Conservation (phyloP, 1,284 basidiomycete species). For the Malassezia psittaci region DNA sequence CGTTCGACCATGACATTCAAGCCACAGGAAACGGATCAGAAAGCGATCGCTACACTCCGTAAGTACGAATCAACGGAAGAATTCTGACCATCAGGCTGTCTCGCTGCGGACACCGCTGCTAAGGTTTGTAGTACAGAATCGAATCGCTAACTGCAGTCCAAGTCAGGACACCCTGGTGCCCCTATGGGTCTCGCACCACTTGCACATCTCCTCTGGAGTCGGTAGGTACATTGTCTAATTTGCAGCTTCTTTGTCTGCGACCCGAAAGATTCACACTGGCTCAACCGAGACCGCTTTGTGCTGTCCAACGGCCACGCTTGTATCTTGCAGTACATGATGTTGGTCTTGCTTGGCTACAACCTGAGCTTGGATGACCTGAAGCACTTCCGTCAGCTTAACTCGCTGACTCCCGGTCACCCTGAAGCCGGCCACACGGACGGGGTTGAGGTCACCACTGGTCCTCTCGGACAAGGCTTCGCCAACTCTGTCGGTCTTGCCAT, state of each 20-base stretch:
- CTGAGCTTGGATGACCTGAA: slow-evolving; percentile 72
- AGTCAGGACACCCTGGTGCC: slow-evolving; percentile 57
- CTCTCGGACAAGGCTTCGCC: slow-evolving; percentile 76
- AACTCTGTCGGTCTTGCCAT: slow-evolving; percentile 89
- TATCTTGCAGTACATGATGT: slow-evolving; percentile 61
- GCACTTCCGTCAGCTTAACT: slow-evolving; percentile 60
- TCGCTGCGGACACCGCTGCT: slow-evolving; percentile 36
- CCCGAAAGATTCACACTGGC: slow-evolving; percentile 18
- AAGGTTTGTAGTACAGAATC: slow-evolving; percentile 9
- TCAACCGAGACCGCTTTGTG: slow-evolving; percentile 55
- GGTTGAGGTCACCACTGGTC: slow-evolving; percentile 90
- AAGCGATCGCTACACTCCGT: slow-evolving; percentile 39
- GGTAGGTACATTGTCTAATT: slow-evolving; percentile 54
- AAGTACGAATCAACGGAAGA: slow-evolving; percentile 8
- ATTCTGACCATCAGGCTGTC: slow-evolving; percentile 20
- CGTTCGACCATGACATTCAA: slow-evolving; percentile 25
- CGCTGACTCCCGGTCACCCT: slow-evolving; percentile 64
- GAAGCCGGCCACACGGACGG: slow-evolving; percentile 72
- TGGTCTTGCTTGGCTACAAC: slow-evolving; percentile 71
- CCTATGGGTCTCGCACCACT: slow-evolving; percentile 68
- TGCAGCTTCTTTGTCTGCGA: slow-evolving; percentile 6
- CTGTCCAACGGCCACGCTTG: slow-evolving; percentile 55
- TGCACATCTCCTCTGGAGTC: slow-evolving; percentile 74
- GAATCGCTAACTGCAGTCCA: slow-evolving; percentile 50
- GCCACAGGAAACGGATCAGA: slow-evolving; percentile 29